A percentile compares a stretch with the other conserved stretches of the same genome.
Evolutionary conservation across 495 filamentous ascomycete species (phyloP).

Genomic region (Aspergillus homomorphus): DNA sequence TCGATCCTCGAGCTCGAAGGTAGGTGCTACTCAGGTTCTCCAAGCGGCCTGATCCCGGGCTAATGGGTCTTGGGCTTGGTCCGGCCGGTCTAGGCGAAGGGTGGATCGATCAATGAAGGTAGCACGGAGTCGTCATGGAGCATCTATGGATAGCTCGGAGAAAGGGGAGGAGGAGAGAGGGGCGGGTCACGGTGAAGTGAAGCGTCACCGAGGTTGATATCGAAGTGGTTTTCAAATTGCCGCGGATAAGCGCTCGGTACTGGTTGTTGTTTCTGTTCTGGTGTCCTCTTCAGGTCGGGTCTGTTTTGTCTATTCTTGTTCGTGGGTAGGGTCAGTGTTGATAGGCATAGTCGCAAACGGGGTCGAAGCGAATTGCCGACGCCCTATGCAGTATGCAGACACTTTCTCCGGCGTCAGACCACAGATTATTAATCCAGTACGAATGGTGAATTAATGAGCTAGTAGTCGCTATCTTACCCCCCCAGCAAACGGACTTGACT

Average conservation of each 20-base stretch:
- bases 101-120: neutral
- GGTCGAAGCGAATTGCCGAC: neutral
- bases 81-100: neutral
- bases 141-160: neutral
- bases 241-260: neutral
- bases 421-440: neutral
- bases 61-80: neutral
- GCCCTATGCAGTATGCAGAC: neutral
- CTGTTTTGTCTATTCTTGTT: neutral
- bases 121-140: neutral
- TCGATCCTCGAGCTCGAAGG: neutral
- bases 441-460: neutral
- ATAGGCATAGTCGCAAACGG: neutral
- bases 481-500: constrained; percentile 1
- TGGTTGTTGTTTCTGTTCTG: neutral
- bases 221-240: neutral
- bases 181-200: neutral
- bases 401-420: neutral
- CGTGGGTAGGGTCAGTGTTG: neutral
- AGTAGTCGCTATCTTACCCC: neutral
- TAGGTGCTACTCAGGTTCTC: neutral
- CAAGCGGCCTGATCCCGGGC: neutral
- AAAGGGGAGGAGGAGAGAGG: neutral
- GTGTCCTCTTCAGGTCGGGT: neutral
- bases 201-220: neutral